Base-by-base conservation (phyloP, 2,329 filamentous ascomycete genomes). In the Rutstroemia sydowiana region DNA sequence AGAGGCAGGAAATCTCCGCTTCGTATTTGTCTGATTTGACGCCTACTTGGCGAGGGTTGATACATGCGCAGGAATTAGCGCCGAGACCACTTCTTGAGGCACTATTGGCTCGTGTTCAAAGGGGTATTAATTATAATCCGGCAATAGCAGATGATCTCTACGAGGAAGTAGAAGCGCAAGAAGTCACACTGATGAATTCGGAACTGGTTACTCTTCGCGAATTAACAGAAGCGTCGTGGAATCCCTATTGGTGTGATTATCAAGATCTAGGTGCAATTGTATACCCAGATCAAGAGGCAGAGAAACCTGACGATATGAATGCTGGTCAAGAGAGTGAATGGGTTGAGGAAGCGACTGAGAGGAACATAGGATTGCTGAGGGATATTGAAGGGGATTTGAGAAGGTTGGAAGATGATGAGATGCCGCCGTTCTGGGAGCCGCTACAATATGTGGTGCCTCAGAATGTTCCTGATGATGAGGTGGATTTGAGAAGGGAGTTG, bases 321-420 rank as follows among this genome's bases (percentile, higher is more conserved):
- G 31, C n/a, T n/a, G 4, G 31, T 10, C 11, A 28, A 50, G n/a
- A 40, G 45, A 21, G 30, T 50, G 14, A 21, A 26, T 21, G 39
- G 34, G 9, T 31, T 50, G 7, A 23, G 48, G 5, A 40, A 50
- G 44, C 11, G 44, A 26, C 32, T n/a, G 3, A 40, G 39, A 13
- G 32, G 28, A 14, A 43, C 28, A n/a, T 50, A 40, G 48, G 45
- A 50, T 20, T 23, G 7, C 43, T 56, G 0, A 14, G 47, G n/a
- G 54, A 58, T 16, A 56, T 58, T 31, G 49, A 56, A 20, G 16
- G 48, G 20, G 54, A 56, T 30, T 21, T 56, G 9, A 40, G 50
- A 14, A 49, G 37, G 14, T 13, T 53, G 8, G 23, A 21, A 34
- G 42, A 43, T 14, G 5, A 30, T 14, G 18, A 40, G 2, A 23